Evolutionary conservation across 2,329 filamentous ascomycete genomes (phyloP).

Genomic region (Mycosphaerella arachidis): DNA sequence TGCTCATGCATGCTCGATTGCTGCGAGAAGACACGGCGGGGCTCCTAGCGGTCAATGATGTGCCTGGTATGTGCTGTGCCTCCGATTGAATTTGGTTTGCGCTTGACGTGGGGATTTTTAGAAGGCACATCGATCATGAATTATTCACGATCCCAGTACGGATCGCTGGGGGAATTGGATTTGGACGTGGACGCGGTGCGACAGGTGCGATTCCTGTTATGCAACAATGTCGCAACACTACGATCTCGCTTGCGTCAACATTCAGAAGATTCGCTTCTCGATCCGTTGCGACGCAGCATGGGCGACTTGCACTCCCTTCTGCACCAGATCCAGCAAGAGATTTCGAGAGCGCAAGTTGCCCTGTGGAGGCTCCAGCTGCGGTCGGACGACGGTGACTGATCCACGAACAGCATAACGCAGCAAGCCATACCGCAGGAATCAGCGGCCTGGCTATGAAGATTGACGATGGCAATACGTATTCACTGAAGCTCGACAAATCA

Average conservation of each 20-base stretch:
- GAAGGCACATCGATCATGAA: neutral
- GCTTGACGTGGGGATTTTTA: neutral
- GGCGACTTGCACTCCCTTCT: neutral
- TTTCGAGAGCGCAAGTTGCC: neutral
- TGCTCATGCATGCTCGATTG: neutral
- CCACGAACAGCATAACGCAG: neutral
- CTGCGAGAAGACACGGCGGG: neutral
- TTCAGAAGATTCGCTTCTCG: neutral
- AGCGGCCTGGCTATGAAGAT: neutral
- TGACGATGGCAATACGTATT: neutral
- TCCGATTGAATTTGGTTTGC: neutral
- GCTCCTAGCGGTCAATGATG: neutral
- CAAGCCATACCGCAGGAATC: neutral
- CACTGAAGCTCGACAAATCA: neutral
- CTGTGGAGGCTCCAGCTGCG: neutral
- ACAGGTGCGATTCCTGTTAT: neutral
- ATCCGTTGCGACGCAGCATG: neutral
- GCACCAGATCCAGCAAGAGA: neutral
- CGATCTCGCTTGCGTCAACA: neutral
- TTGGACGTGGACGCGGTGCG: neutral
- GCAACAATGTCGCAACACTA: neutral
- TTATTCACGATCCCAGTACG: neutral
- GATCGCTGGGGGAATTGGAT: neutral
- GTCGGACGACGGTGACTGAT: neutral
- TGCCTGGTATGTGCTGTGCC: neutral